Evolutionary conservation across 768 basidiomycete genomes (phyloP), one percentile per base, ranked within the genome.

Genomic region (Stropharia rugosoannulata): DNA sequence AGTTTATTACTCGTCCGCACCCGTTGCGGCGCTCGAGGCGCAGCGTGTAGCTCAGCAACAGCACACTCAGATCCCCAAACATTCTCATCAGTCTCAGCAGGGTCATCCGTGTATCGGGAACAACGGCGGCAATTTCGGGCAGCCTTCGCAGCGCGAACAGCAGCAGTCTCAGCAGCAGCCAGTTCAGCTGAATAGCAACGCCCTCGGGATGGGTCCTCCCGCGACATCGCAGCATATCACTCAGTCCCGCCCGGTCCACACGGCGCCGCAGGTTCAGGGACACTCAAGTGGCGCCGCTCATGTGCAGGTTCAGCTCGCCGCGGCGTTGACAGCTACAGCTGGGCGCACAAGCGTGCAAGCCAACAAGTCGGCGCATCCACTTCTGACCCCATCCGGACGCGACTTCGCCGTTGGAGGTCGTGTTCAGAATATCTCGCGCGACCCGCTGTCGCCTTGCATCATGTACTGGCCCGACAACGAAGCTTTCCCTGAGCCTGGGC

Each of bases 401-500:
- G 82, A 86, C 8, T 86, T 94, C 58, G 84, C 87, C 49, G 68
- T 81, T 19, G 90, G 90, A 54, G 92, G 91, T 9, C 83, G 83
- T 59, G 89, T 93, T 6, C 88, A 87, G 63, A 92, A 94, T 62
- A 70, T 93, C 57, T 92, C 89, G 25, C 74, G 62, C 38, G 89
- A 93, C 66, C 89, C 90, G 16, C 67, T 84, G 47, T 63, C 74
- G 27, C 88, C 91, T 3, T 91, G 91, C 62, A 78, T 92, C 73
- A 86, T 93, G 84, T 93, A 87, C 63, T 94, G 92, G 92, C 91
- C 92, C 4, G 91, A 93, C 68, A 94, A 94, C 62, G 92, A 94
- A 66, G 80, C 89, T 4, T 75, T 90, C 58, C 92, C 92, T 1
- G 87, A 89, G 61, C 85, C 83, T 66, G 84, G 88, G 11, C 92